phyloP scores from a whole-genome alignment of 805 yeast species.

The Candida chauliodis region DNA sequence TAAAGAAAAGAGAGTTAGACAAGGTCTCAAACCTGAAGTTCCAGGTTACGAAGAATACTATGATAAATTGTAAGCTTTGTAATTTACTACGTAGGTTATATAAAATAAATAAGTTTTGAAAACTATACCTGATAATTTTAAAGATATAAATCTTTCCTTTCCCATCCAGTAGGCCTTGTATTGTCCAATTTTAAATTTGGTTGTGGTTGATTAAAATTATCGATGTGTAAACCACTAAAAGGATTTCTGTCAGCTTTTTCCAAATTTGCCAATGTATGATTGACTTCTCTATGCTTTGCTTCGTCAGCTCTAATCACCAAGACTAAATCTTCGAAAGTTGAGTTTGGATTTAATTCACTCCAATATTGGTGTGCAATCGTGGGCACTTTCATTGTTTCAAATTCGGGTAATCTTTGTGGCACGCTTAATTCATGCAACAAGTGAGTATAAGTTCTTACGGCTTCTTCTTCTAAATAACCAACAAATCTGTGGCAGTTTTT shows the following conservation, averaged over 20 bases:
- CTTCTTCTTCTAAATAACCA: constrained; percentile 75
- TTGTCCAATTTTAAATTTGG: constrained; percentile 34
- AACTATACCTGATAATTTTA: constrained; percentile 2
- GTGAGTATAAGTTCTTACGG: constrained; percentile 67
- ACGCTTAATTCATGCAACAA: constrained; percentile 51
- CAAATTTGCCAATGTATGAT: constrained; percentile 71
- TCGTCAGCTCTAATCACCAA: constrained; percentile 69
- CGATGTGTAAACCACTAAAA: constrained; percentile 44
- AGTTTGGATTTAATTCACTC: constrained; percentile 47
- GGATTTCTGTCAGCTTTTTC: constrained; percentile 62
- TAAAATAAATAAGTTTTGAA: too few relatives aligned
- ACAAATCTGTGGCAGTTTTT: constrained; percentile 70
- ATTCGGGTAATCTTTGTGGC: constrained; percentile 45
- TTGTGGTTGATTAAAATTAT: constrained; percentile 33
- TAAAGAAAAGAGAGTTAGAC: constrained; percentile 77
- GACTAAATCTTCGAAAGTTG: constrained; percentile 57
- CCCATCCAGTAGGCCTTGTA: constrained; percentile 39
- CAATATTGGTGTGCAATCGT: constrained; percentile 63
- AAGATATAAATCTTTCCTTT: constrained; percentile 33
- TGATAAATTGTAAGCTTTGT: constrained; percentile 57
- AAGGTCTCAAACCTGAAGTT: constrained; percentile 94
- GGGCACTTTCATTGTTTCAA: constrained; percentile 46
- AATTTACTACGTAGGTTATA: neutral
- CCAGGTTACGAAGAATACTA: constrained; percentile 99
- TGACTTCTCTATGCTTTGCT: constrained; percentile 75